Percentiles rank a stretch among this genome's conserved stretches.
These are phyloP conservation scores for Leccinum variicolor DNA, from an alignment of 768 basidiomycete species.

Conservation along the genomic window DNA sequence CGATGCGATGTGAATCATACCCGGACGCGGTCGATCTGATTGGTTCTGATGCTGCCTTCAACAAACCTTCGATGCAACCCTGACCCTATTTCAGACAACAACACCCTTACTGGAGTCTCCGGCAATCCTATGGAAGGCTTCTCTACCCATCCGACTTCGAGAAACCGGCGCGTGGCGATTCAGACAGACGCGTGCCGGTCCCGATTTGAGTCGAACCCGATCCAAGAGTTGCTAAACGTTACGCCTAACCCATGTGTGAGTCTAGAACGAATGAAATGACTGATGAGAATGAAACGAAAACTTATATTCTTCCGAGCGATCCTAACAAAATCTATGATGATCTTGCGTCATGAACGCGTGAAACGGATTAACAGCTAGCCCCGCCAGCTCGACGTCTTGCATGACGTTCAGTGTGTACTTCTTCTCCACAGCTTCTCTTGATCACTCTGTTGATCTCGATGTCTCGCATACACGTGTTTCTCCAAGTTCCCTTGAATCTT, in stretches of 20 bases:
- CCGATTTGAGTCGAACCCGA: neutral
- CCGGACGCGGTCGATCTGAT: neutral
- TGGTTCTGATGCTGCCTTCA: neutral
- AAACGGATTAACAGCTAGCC: neutral
- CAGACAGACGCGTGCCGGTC: neutral
- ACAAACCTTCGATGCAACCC: neutral
- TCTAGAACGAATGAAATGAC: neutral
- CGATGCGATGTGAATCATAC: neutral
- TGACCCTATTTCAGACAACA: neutral
- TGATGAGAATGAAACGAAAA: neutral
- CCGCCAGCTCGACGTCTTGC: neutral
- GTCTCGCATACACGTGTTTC: neutral
- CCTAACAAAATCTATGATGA: neutral
- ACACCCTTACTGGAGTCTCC: neutral
- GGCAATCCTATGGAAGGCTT: neutral
- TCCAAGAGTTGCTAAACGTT: neutral
- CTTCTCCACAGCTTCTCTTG: neutral
- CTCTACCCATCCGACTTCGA: neutral
- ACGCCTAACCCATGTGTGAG: neutral
- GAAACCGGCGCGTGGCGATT: neutral
- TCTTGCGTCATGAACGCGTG: neutral
- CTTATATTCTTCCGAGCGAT: neutral
- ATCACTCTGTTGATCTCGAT: neutral
- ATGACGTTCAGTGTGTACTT: neutral
- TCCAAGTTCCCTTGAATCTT: neutral